A percentile compares a stretch with the other conserved stretches of the same genome.
Evolutionary conservation across 306 rosid genomes (phyloP).

Genomic region (Trichosanthes truncata): DNA sequence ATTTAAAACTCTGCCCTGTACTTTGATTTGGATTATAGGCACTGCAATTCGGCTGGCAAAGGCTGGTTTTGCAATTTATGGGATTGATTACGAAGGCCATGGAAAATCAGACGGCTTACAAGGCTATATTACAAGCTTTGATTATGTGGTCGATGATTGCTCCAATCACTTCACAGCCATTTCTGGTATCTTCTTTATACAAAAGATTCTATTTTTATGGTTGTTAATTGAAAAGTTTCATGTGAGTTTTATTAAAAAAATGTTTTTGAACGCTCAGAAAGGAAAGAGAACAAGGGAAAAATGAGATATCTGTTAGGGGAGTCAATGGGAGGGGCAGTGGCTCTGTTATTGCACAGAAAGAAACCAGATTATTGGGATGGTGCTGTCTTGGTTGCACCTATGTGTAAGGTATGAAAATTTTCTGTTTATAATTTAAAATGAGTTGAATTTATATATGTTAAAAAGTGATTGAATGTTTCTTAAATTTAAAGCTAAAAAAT

Average conservation of each 20-base stretch:
- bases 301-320: constrained; percentile 74
- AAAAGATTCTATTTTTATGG: background rate
- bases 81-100: constrained; percentile 90
- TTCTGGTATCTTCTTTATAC: constrained; percentile 31
- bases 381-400: constrained; percentile 82
- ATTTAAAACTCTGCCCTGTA: background rate
- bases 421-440: background rate
- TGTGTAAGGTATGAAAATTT: constrained; percentile 66
- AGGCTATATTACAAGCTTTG: constrained; percentile 48
- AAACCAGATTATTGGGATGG: constrained; percentile 79
- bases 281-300: constrained; percentile 38
- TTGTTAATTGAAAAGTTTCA: background rate
- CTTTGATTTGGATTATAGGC: constrained; percentile 19
- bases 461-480: background rate
- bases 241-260: background rate
- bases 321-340: constrained; percentile 95
- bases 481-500: background rate
- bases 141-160: constrained; percentile 47
- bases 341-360: constrained; percentile 55
- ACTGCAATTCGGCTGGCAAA: constrained; percentile 58
- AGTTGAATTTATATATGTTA: background rate
- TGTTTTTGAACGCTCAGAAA: constrained; percentile 27
- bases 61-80: constrained; percentile 67
- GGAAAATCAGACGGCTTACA: constrained; percentile 76
- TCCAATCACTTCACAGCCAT: constrained; percentile 37